Evolutionary conservation across 805 yeast genomes (phyloP).

Genomic region (baker's yeast (Saccharomyces cerevisiae)): DNA sequence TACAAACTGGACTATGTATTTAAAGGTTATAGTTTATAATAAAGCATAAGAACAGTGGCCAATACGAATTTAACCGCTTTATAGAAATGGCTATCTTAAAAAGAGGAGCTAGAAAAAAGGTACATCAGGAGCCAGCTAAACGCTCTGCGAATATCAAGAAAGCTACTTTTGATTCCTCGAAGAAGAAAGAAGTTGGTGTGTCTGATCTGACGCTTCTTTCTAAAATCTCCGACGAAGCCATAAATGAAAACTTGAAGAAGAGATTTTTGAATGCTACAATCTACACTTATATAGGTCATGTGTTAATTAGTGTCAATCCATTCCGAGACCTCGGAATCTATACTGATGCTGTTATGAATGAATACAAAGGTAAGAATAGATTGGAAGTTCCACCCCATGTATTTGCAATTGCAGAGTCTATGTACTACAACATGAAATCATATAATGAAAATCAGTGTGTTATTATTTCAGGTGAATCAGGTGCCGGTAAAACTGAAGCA

Average conservation of each 20-base stretch:
- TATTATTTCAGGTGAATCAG: slow-evolving; percentile 90
- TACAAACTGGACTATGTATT: neutral
- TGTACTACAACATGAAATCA: slow-evolving; percentile 88
- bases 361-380: slow-evolving; percentile 81
- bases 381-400: slow-evolving; percentile 97
- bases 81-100: slow-evolving; percentile 58
- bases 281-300: slow-evolving; percentile 87
- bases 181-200: slow-evolving; percentile 92
- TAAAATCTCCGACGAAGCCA: slow-evolving; percentile 79
- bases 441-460: slow-evolving; percentile 92
- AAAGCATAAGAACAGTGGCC: neutral
- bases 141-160: slow-evolving; percentile 53
- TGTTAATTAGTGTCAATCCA: slow-evolving; percentile 87
- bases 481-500: slow-evolving; percentile 96
- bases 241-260: slow-evolving; percentile 79
- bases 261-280: slow-evolving; percentile 81
- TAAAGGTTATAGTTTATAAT: neutral
- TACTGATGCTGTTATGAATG: slow-evolving; percentile 61
- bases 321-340: slow-evolving; percentile 90
- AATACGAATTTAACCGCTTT: slow-evolving; percentile 14
- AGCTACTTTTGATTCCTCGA: slow-evolving; percentile 78
- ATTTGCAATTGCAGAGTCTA: slow-evolving; percentile 89
- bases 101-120: slow-evolving; percentile 54
- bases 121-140: slow-evolving; percentile 43
- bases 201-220: slow-evolving; percentile 81